Conservation (phyloP, 2,329 filamentous ascomycete species). For the Ilyonectria destructans region DNA sequence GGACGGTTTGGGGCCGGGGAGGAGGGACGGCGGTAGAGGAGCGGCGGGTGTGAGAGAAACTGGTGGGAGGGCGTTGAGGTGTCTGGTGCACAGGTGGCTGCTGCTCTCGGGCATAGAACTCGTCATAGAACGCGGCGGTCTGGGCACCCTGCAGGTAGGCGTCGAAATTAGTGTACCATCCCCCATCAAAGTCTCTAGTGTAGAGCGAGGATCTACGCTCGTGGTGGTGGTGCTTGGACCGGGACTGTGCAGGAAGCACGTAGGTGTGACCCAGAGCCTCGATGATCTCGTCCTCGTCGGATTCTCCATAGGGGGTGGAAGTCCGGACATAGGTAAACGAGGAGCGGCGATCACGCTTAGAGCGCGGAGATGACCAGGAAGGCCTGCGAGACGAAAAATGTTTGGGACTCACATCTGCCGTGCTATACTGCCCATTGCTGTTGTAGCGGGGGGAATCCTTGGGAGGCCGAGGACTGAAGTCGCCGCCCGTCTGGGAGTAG, state of each 20-base stretch:
- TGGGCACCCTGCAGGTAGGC: conserved; percentile 68
- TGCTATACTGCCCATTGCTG: conserved; percentile 75
- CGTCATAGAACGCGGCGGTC: conserved; percentile 52
- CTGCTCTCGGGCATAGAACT: conserved; percentile 56
- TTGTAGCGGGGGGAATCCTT: conserved; percentile 74
- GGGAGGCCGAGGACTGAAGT: conserved; percentile 62
- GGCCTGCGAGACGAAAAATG: conserved; percentile 63
- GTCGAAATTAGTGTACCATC: conserved; percentile 73
- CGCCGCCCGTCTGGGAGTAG: conserved; percentile 54
- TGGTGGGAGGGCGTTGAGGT: conserved; percentile 58
- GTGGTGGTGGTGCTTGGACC: conserved; percentile 54
- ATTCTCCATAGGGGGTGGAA: conserved; percentile 73
- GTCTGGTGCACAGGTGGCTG: conserved; percentile 57
- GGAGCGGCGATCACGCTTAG: conserved; percentile 69
- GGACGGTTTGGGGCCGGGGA: conserved; percentile 68
- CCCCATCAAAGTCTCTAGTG: conserved; percentile 63
- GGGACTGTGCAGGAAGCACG: conserved; percentile 67
- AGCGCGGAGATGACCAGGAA: conserved; percentile 53
- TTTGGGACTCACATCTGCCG: conserved; percentile 77
- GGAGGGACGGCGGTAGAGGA: conserved; percentile 67
- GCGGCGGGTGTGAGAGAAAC: conserved; percentile 63
- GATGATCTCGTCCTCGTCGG: conserved; percentile 76
- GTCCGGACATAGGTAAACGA: conserved; percentile 74
- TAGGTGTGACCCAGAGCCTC: conserved; percentile 69
- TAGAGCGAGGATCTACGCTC: conserved; percentile 54